These are phyloP conservation scores for Ustilago lituana DNA, from an alignment of 1,284 basidiomycete species.

Conservation along the genomic window DNA sequence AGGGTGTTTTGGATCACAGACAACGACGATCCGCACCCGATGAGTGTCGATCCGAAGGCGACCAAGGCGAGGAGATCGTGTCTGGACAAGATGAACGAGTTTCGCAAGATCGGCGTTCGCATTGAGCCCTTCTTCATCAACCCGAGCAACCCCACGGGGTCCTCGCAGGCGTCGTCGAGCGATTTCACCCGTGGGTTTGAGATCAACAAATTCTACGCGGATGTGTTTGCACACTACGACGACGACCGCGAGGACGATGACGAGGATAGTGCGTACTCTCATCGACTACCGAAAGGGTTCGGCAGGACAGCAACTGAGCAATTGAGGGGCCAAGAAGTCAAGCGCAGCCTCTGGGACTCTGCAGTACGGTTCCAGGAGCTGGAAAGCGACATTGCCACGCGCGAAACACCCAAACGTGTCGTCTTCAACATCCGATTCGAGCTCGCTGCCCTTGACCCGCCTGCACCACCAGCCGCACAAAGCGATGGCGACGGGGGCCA, in stretches of 20 bases:
- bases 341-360: constrained; percentile 52
- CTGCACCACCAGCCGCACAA: background rate
- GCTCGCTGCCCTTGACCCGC: constrained; percentile 71
- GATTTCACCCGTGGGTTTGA: constrained; percentile 72
- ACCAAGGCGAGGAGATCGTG: constrained; percentile 40
- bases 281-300: constrained; percentile 24
- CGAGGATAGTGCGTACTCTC: constrained; percentile 9
- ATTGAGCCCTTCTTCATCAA: constrained; percentile 93
- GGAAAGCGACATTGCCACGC: constrained; percentile 60
- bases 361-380: constrained; percentile 60
- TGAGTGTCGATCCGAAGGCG: constrained; percentile 69
- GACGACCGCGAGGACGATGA: constrained; percentile 52
- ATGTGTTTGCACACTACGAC: constrained; percentile 62
- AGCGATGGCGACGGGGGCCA: constrained; percentile 11
- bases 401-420: constrained; percentile 85
- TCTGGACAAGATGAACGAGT: constrained; percentile 70
- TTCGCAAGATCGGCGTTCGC: constrained; percentile 80
- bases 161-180: constrained; percentile 14
- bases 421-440: constrained; percentile 83
- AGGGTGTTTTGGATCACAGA: constrained; percentile 93
- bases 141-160: constrained; percentile 72
- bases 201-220: constrained; percentile 76
- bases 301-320: constrained; percentile 29
- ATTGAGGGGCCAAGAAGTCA: constrained; percentile 35
- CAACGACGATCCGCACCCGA: constrained; percentile 75